A percentile compares a stretch with the other conserved stretches of the same genome.
These are phyloP conservation scores for Saccharomycopsis vini DNA, from an alignment of 805 yeast genomes.

Conservation along the genomic window DNA sequence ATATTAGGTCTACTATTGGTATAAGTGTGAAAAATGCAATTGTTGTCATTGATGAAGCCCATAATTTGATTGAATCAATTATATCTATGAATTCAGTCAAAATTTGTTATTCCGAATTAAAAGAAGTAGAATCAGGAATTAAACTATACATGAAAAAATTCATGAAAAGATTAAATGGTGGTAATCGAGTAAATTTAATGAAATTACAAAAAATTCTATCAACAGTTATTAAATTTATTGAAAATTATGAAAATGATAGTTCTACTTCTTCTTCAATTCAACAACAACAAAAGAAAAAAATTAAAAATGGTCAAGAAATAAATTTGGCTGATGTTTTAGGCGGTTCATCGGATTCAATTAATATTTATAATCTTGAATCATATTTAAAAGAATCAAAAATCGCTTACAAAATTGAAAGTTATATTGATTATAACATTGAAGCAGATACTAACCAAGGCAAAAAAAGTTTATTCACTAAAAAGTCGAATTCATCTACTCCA, in stretches of 20 bases:
- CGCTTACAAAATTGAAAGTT: conserved; percentile 75
- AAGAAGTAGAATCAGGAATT: conserved; percentile 38
- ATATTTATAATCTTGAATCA: conserved; percentile 55
- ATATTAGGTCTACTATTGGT: conserved; percentile 50
- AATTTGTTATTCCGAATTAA: conserved; percentile 43
- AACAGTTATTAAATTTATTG: conserved; percentile 41
- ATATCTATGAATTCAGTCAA: conserved; percentile 57
- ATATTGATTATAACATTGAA: conserved; percentile 42
- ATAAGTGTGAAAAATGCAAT: conserved; percentile 54
- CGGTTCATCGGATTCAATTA: conserved; percentile 59
- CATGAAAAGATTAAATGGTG: conserved; percentile 53
- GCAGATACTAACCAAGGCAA: conserved; percentile 1
- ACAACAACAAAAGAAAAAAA: conserved; percentile 24
- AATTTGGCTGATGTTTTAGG: conserved; percentile 43
- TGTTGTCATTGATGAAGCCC: conserved; percentile 87
- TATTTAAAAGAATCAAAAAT: conserved; percentile 64
- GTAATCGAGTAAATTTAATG: conserved; percentile 59
- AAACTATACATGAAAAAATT: conserved; percentile 51
- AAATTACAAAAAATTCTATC: conserved; percentile 53
- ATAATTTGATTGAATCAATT: conserved; percentile 73
- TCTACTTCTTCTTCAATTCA: too few species aligned
- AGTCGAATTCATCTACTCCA: conserved; percentile 28
- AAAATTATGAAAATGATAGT: conserved; percentile 20
- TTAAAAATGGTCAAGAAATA: conserved; percentile 47
- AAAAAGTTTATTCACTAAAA: neutral